These are phyloP conservation scores for Chloris gayana DNA, from an alignment of 176 grass and related monocot genomes.

Conservation along the genomic window DNA sequence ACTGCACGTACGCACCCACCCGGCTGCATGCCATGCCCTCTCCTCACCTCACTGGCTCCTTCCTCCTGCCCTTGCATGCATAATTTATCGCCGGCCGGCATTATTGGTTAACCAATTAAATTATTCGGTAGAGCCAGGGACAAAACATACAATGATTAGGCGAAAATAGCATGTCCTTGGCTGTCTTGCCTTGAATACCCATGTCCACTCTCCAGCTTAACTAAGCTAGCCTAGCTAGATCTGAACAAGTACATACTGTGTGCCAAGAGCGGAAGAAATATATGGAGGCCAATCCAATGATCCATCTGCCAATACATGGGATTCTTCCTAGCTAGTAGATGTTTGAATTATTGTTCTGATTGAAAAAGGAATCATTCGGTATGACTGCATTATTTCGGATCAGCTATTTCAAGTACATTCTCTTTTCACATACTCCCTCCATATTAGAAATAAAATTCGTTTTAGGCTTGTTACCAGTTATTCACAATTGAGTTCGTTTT, in stretches of 20 bases:
- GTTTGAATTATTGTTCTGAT: neutral
- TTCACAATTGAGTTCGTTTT: no score
- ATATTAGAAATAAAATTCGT: no score
- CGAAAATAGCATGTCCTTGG: constrained; percentile 27
- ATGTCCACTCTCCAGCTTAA: neutral
- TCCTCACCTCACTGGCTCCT: neutral
- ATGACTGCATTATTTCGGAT: neutral
- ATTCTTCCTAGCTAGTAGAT: constrained; percentile 6
- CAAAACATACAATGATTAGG: constrained; percentile 36
- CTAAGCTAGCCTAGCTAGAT: constrained; percentile 21
- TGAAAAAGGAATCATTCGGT: constrained; percentile 10
- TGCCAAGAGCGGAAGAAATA: neutral
- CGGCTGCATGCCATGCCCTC: neutral
- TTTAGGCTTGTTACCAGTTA: no score
- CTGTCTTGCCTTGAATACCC: constrained; percentile 20
- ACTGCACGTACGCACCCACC: neutral
- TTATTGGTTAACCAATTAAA: neutral
- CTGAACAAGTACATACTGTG: constrained; percentile 6
- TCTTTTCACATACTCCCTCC: neutral
- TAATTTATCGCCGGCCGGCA: constrained; percentile 7
- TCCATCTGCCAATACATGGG: neutral
- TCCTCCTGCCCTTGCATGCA: neutral
- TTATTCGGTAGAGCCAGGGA: neutral
- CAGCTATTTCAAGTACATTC: neutral
- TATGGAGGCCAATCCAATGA: neutral